Percentiles rank a stretch among this genome's conserved stretches.
Evolutionary conservation across 306 rosid genomes (phyloP).

Genomic region (Quercus agrifolia): DNA sequence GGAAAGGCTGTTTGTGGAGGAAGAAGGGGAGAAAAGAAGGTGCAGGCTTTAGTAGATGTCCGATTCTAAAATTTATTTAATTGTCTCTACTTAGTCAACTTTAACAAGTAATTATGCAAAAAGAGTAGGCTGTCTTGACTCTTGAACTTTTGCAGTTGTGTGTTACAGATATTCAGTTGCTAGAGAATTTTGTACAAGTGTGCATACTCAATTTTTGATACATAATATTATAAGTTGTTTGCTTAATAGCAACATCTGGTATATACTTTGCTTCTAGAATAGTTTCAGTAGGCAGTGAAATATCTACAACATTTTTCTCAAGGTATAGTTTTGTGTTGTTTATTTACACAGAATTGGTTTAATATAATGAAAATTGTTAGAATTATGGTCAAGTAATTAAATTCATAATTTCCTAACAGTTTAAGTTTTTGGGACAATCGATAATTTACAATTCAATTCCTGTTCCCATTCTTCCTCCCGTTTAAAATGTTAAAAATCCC

Average conservation of each 20-base stretch:
- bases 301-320: background rate
- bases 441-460: no score
- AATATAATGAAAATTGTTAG: background rate
- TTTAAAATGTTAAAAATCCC: no score
- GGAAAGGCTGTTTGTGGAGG: slow-evolving; percentile 41
- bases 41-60: slow-evolving; percentile 3
- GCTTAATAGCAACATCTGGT: background rate
- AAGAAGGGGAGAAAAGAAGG: slow-evolving; percentile 31
- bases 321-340: background rate
- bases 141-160: background rate
- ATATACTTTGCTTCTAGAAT: background rate
- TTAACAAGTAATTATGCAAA: background rate
- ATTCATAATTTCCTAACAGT: no score
- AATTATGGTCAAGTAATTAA: no score
- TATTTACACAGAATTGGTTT: background rate
- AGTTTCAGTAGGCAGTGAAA: background rate
- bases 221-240: background rate
- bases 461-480: no score
- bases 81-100: background rate
- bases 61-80: background rate
- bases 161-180: background rate
- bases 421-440: no score
- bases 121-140: background rate
- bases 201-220: background rate
- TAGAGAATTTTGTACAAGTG: background rate